Base-by-base conservation (phyloP, 805 yeast genomes). In the Pichia pseudocactophila region DNA sequence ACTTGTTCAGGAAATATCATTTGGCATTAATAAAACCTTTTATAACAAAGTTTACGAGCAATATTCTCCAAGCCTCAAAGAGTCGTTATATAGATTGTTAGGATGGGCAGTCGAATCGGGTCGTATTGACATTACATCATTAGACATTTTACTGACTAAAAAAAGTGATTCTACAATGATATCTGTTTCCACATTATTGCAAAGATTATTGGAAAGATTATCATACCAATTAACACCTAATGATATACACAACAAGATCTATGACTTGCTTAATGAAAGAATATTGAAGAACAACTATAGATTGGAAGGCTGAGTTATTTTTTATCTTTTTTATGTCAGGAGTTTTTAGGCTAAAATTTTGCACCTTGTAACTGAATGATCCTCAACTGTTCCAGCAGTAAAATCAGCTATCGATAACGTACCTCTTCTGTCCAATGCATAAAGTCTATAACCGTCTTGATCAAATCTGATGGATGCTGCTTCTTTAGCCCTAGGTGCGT, bases 381-480 rank as follows among this genome's bases (percentile, higher is more conserved):
- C 78, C 48, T 78, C 80, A 11, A 92, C 92, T 18, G 80, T 61
- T 2, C 94, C 96, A 41, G 87, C 89, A 12, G 92, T 83, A 63
- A 88, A 89, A 62, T 89, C 97, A 51, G 83, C 85, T 27, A 88
- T 74, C 48, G 80, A 79, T 36, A 88, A 63, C 0, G 76, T 61
- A 0, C 97, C 97, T 53, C 83, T 85, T 33, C 96, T 66, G 59
- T 89, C 97, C 13, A 87, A 71, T 4, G 78, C 71, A 51, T 76
- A 80, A 16, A 89, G 65, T 47, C 78, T 78, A 37, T 88, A 88
- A 0, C 97, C 97, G 56, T 84, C 86, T 9, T 76, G 71, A 30
- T 89, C 81, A 55, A 86, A 89, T 40, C 71, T 63, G 47, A 89
- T 58, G 2, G 88, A 70, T 0, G 97, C 96, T n/a, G 89, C 74